Evolutionary conservation across 495 filamentous ascomycete species (phyloP).

Genomic region (Trichocladium uniseriatum): DNA sequence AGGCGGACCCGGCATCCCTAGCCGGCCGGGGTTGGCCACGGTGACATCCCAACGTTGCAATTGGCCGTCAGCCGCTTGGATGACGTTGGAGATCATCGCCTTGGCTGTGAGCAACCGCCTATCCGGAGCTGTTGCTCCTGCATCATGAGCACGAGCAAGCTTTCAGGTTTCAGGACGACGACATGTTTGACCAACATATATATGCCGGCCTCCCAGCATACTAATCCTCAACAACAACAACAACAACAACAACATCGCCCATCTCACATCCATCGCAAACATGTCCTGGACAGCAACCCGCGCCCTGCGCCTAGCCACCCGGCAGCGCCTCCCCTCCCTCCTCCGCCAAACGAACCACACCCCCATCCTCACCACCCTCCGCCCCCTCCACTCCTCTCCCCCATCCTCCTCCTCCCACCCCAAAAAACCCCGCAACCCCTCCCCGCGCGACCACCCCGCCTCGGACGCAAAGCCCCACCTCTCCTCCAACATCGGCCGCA

Average conservation of each 20-base stretch:
- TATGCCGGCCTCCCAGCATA: too few species aligned
- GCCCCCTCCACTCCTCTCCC: too few species aligned
- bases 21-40: too few species aligned
- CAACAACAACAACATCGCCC: too few species aligned
- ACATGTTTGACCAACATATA: not conserved
- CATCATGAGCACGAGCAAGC: not conserved
- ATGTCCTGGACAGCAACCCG: not conserved
- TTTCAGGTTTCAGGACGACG: not conserved
- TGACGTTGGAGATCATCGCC: constrained; percentile 1
- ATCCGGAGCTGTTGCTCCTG: not conserved
- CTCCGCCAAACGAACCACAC: not conserved
- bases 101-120: not conserved
- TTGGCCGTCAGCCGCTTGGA: not conserved
- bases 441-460: not conserved
- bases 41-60: too few species aligned
- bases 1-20: too few species aligned
- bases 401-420: too few species aligned
- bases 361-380: too few species aligned
- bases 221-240: too few species aligned
- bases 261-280: not conserved
- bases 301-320: not conserved
- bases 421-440: not conserved
- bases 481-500: constrained; percentile 15
- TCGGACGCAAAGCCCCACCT: not conserved
- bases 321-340: not conserved